phyloP scores from a whole-genome alignment of 2,329 filamentous ascomycete species.

The Aspergillus sp. region DNA sequence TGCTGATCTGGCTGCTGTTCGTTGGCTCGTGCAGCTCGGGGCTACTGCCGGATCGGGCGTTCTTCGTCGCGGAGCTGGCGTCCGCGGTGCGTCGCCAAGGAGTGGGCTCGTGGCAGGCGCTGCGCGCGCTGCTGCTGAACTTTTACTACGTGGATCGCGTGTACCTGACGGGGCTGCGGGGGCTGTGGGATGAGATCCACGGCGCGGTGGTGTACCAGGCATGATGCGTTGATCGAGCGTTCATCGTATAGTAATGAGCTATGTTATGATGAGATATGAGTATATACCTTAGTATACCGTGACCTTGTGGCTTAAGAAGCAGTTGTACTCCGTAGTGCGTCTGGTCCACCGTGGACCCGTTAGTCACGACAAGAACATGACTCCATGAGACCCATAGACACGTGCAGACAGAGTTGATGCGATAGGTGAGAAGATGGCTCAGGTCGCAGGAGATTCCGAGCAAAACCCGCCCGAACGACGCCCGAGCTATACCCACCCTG shows the following conservation, averaged over 20 bases:
- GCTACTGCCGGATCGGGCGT: slow-evolving; percentile 25
- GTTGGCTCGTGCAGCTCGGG: slow-evolving; percentile 32
- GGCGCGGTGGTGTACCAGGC: neutral
- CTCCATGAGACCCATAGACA: no score
- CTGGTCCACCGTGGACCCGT: no score
- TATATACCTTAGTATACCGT: neutral
- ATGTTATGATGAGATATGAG: slow-evolving; percentile 1
- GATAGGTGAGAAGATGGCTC: neutral
- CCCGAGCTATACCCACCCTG: slow-evolving; percentile 9
- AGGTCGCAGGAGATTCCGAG: slow-evolving; percentile 4
- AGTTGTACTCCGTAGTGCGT: no score
- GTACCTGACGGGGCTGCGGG: slow-evolving; percentile 29
- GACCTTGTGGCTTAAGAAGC: no score
- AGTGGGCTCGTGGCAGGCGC: slow-evolving; percentile 33
- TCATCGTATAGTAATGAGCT: slow-evolving; percentile 2
- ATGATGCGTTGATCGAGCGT: neutral
- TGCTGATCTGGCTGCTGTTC: slow-evolving; percentile 39
- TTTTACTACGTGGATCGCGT: slow-evolving; percentile 39
- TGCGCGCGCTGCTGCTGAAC: slow-evolving; percentile 27
- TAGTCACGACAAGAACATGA: no score
- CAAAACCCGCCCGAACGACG: slow-evolving; percentile 2
- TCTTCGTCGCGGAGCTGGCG: slow-evolving; percentile 33
- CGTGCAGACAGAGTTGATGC: no score
- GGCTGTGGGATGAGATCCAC: slow-evolving; percentile 32
- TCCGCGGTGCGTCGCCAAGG: slow-evolving; percentile 26